Conservation (phyloP, 306 rosid genomes). For the Ziziphus jujuba region DNA sequence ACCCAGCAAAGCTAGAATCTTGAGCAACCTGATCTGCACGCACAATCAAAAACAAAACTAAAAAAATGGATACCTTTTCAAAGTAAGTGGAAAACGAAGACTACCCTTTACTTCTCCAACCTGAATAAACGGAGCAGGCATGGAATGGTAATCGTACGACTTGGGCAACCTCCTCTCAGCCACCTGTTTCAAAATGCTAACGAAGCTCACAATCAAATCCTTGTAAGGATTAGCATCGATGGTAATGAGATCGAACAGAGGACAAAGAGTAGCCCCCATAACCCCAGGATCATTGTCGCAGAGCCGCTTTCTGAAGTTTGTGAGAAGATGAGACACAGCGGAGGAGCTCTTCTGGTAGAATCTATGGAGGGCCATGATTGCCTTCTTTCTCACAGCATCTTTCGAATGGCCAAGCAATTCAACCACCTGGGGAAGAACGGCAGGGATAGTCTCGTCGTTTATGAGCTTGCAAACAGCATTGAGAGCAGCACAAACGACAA, state of each 20-base stretch:
- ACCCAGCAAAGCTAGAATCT: conserved; percentile 80
- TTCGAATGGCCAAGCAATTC: conserved; percentile 74
- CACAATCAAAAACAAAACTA: not conserved
- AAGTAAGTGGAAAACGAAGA: not conserved
- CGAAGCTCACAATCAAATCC: conserved; percentile 86
- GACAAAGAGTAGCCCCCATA: conserved; percentile 90
- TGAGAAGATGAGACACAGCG: conserved; percentile 67
- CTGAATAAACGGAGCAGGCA: conserved; percentile 97
- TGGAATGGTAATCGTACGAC: conserved; percentile 82
- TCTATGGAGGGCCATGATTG: conserved; percentile 91
- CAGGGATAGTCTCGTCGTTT: conserved; percentile 92
- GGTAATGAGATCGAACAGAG: conserved; percentile 63
- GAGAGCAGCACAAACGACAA: conserved; percentile 83
- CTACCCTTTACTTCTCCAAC: conserved; percentile 17
- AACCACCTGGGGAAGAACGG: conserved; percentile 82
- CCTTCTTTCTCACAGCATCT: conserved; percentile 85
- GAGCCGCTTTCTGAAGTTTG: conserved; percentile 71
- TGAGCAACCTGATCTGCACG: conserved; percentile 84
- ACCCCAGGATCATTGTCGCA: conserved; percentile 96
- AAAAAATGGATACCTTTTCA: not conserved
- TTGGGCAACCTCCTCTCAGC: conserved; percentile 86
- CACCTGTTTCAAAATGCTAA: conserved; percentile 84
- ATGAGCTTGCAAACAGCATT: conserved; percentile 81
- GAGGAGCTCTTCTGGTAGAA: conserved; percentile 74
- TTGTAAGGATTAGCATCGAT: conserved; percentile 59